A percentile compares a stretch with the other conserved stretches of the same genome.
Conservation (phyloP, 768 basidiomycete species). For the Naematelia encephala region DNA sequence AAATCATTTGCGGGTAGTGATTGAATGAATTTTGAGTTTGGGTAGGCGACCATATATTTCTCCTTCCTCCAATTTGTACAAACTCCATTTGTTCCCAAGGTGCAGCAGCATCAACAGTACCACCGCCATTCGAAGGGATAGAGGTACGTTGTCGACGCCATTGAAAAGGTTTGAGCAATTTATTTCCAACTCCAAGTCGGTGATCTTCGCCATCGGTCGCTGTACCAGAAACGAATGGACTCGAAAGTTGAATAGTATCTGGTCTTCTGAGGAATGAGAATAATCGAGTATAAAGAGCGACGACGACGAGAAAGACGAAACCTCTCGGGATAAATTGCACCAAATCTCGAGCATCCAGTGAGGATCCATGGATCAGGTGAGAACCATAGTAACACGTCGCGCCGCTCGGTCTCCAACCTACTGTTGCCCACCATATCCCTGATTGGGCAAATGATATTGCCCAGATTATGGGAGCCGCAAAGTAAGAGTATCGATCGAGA, state of each 20-base stretch:
- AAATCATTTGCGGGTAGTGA: background rate
- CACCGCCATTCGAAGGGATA: background rate
- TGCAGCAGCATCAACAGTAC: constrained; percentile 21
- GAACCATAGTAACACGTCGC: constrained; percentile 43
- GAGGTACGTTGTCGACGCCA: background rate
- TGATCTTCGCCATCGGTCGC: background rate
- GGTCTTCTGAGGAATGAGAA: constrained; percentile 45
- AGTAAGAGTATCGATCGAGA: constrained; percentile 38
- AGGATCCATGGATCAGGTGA: background rate
- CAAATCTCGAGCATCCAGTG: constrained; percentile 34
- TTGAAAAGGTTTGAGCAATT: background rate
- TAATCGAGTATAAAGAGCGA: constrained; percentile 40
- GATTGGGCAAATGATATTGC: constrained; percentile 36
- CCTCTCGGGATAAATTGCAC: constrained; percentile 49
- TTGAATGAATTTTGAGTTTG: background rate
- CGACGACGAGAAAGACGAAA: constrained; percentile 40
- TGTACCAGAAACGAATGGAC: constrained; percentile 23
- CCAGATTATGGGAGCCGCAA: constrained; percentile 26
- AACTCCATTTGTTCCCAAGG: constrained; percentile 45
- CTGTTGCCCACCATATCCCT: constrained; percentile 20
- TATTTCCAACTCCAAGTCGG: background rate
- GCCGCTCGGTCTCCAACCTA: constrained; percentile 35
- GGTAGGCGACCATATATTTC: background rate
- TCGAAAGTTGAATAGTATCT: constrained; percentile 44
- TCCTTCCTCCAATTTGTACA: constrained; percentile 22